Evolutionary conservation across 345 rosid species (phyloP), one percentile per base, ranked within the genome.

Genomic region (Syzygium oleosum): DNA sequence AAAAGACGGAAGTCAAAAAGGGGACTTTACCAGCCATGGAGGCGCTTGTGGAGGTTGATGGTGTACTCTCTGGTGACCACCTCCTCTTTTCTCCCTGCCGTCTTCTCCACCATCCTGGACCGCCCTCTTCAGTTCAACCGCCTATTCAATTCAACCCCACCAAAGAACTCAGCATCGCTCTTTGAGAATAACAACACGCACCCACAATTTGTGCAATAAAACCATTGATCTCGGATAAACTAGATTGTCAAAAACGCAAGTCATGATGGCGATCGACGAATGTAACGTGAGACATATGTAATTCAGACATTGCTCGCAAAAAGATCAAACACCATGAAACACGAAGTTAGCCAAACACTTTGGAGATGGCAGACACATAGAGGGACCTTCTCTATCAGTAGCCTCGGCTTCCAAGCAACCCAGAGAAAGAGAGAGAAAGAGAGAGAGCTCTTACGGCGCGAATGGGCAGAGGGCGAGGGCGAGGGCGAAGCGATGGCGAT

Each of bases 1-100:
- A 14, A 14, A 31, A 63, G 31, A 22, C 41, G 11, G 11, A 22
- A 58, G 5, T 5, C 79, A 58, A 27, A 51, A 38, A 31, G 17
- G 9, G 6, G 0, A 0, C 1, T 59, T 61, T 89, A 91, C 93
- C 93, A 91, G 78, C 93, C 86, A 86, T 91, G 93, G 22, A 91
- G 87, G 63, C 92, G 92, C 85, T 91, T 91, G 91, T 91, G 92
- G 86, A 91, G 93, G 84, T 91, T 91, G 53, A 91, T 87, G 52
- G 92, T 91, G 89, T 90, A 90, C 85, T 91, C 93, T 43, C 93
- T 85, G 22, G 91, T 89, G 12, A 91, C 92, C 52, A 91, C 90
- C 88, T 91, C 93, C 56, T 91, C 93, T 59, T 91, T 91, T 59
- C 93, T 87, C 51, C 87, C 91, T 23, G 89, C 89, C 17, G 88